A percentile compares a stretch with the other conserved stretches of the same genome.
phyloP scores from a whole-genome alignment of 108 stramenopile genomes.

The Thalassiosira profunda region DNA sequence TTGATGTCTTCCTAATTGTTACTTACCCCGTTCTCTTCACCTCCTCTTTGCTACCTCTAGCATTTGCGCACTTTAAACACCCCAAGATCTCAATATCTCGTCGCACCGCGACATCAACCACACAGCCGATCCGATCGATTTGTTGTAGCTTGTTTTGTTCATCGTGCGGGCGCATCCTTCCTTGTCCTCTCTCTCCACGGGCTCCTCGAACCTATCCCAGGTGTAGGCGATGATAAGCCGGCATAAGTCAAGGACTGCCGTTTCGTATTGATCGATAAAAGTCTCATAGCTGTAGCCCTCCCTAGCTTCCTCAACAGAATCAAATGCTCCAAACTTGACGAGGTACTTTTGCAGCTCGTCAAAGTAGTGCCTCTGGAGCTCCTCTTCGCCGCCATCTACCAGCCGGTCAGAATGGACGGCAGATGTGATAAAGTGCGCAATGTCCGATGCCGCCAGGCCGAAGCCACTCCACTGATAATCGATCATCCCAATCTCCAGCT shows the following conservation, averaged over 20 bases:
- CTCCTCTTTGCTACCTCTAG: too few relatives aligned
- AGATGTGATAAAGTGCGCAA: conserved; percentile 59
- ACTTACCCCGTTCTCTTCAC: too few relatives aligned
- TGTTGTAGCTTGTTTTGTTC: conserved; percentile 67
- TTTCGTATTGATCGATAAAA: conserved; percentile 57
- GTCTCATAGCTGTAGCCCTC: conserved; percentile 38
- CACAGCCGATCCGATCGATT: conserved; percentile 47
- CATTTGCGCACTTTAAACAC: too few relatives aligned
- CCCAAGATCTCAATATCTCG: conserved; percentile 20
- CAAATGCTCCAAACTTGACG: conserved; percentile 52
- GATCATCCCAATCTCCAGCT: conserved; percentile 60
- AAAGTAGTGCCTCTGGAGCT: conserved; percentile 51
- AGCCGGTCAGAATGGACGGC: conserved; percentile 47
- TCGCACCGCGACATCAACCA: conserved; percentile 60
- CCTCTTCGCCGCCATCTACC: conserved; percentile 47
- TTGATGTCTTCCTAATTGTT: too few relatives aligned
- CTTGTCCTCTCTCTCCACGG: conserved; percentile 30
- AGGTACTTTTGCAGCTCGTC: conserved; percentile 32
- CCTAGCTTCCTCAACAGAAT: conserved; percentile 31
- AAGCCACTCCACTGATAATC: conserved; percentile 78
- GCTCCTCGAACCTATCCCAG: conserved; percentile 59
- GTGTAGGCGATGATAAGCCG: conserved; percentile 70
- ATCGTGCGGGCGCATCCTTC: conserved; percentile 31
- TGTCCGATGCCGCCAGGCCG: conserved; percentile 73
- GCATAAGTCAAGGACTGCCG: conserved; percentile 61